Evolutionary conservation across 257 asterid genomes (phyloP).

Genomic region (Buddleja alternifolia): DNA sequence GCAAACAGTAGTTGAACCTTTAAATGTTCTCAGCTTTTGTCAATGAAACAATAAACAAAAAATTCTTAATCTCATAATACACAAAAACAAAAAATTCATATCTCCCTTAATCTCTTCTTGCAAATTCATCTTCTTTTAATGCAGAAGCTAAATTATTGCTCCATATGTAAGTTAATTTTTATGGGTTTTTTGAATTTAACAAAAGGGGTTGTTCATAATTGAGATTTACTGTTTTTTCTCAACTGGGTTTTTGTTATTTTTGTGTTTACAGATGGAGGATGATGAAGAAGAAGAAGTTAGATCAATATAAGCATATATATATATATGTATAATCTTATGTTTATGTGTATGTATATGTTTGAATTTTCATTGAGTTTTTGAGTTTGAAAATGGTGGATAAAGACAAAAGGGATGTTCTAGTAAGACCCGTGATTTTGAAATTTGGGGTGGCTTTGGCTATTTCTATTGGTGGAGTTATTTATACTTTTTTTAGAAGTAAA

Average conservation of each 20-base stretch:
- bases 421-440: conserved; percentile 58
- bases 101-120: not conserved
- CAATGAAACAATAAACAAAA: too few species aligned
- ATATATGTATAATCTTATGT: conserved; percentile 24
- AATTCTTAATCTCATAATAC: too few species aligned
- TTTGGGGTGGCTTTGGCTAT: conserved; percentile 69
- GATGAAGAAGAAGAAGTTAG: conserved; percentile 40
- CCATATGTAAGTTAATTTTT: conserved; percentile 31
- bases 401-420: conserved; percentile 50
- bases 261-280: conserved; percentile 46
- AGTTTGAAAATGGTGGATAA: conserved; percentile 47
- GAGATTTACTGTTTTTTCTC: conserved; percentile 22
- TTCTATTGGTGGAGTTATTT: conserved; percentile 81
- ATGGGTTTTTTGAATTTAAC: conserved; percentile 1
- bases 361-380: conserved; percentile 10
- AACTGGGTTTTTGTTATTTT: conserved; percentile 35
- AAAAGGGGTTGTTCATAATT: conserved; percentile 18
- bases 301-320: not conserved
- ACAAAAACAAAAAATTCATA: too few species aligned
- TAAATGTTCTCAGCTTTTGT: too few species aligned
- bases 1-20: too few species aligned
- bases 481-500: conserved; percentile 49
- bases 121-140: conserved; percentile 18
- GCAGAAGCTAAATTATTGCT: conserved; percentile 29
- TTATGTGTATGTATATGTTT: conserved; percentile 12